Percentiles rank a stretch among this genome's conserved stretches.
Conservation (phyloP, 805 yeast genomes). For the Candida insectorum region DNA sequence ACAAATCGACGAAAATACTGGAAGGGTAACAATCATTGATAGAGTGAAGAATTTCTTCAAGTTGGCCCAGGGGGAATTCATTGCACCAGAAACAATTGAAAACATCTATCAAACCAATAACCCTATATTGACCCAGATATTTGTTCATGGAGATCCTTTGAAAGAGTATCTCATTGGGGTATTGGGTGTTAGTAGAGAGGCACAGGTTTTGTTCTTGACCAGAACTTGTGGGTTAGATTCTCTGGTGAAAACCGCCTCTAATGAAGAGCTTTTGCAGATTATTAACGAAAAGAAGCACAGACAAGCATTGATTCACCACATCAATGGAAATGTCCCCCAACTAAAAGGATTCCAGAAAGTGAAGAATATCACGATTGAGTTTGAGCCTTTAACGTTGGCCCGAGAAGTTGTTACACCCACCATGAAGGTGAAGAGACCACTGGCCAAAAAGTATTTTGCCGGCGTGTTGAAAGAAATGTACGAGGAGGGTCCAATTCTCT, state of each 20-base stretch:
- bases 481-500: slow-evolving; percentile 30
- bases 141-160: slow-evolving; percentile 31
- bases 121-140: slow-evolving; percentile 26
- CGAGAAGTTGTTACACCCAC: slow-evolving; percentile 41
- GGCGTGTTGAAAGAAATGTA: slow-evolving; percentile 27
- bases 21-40: slow-evolving; percentile 47
- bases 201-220: slow-evolving; percentile 14
- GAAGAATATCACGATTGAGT: slow-evolving; percentile 31
- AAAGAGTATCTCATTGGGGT: slow-evolving; percentile 26
- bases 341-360: slow-evolving; percentile 38
- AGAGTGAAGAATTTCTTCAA: slow-evolving; percentile 45
- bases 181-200: slow-evolving; percentile 22
- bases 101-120: slow-evolving; percentile 27
- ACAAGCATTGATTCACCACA: slow-evolving; percentile 16
- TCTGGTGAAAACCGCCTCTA: slow-evolving; percentile 3
- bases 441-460: slow-evolving; percentile 27
- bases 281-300: slow-evolving; percentile 22
- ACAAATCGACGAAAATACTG: slow-evolving; percentile 18
- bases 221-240: slow-evolving; percentile 10
- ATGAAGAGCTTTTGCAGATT: slow-evolving; percentile 17
- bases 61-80: slow-evolving; percentile 42
- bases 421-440: slow-evolving; percentile 39
- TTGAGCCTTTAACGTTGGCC: slow-evolving; percentile 40
- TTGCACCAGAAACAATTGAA: slow-evolving; percentile 41
- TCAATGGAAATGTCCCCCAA: slow-evolving; percentile 21